Base-by-base conservation (phyloP, 1,284 basidiomycete genomes). In the Apiotrichum sp. region DNA sequence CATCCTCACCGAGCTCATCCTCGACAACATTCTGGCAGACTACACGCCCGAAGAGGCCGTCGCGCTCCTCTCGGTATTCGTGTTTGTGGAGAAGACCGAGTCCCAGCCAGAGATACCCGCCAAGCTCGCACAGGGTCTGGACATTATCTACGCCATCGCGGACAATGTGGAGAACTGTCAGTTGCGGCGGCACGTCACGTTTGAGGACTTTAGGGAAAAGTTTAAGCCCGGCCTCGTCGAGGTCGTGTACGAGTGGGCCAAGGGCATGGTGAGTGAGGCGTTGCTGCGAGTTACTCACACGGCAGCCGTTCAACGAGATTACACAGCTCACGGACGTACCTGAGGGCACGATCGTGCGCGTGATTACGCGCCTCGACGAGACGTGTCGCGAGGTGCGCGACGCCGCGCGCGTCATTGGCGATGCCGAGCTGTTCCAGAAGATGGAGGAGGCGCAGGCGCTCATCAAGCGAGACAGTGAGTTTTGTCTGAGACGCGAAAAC, bases 171-270 rank as follows among this genome's bases (percentile, higher is more conserved):
- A 85, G 41, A 77, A 82, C 10, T 83, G 89, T 16, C 93, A 98
- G 70, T 84, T 89, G 62, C 73, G 77, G 33, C 83, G 91, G 70
- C 87, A 87, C 66, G 88, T 96, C 1, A 79, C 83, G 41, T 84
- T 83, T 34, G 88, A 88, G 65, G 89, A 87, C 59, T 88, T 87
- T 70, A 81, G 83, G 35, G 81, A 80, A 49, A 78, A 77, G 59
- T 83, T 92, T 62, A 95, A 93, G 74, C 88, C 89, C 62, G 95
- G 95, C 2, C 78, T 99, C 32, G 85, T 91, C 10, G 90, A 96
- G 69, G 93, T 97, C 0, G 95, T 98, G 7, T 97, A 98, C 72
- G 93, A 98, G 74, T 99, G 96, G 96, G 93, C 96, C 0, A 88
- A 88, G 70, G 96, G 96, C 53, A 96, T 93, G 87, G 93, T 93